Conservation (phyloP, 1,139 yeast genomes). For the Geotrichum cucujoidarum region DNA sequence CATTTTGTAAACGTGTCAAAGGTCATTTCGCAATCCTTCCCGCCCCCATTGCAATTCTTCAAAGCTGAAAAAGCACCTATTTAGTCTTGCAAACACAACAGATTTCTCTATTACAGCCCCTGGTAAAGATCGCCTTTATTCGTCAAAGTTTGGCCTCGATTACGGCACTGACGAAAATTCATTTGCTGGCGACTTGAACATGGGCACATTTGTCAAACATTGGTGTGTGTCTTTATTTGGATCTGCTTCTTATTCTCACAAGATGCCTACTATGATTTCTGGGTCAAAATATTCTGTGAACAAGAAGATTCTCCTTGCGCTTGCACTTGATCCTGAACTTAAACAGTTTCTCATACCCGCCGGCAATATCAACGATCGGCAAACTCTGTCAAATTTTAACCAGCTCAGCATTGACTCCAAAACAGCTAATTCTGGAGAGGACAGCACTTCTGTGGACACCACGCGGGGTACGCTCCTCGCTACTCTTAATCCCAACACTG, state of each 20-base stretch:
- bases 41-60: no score
- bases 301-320: background rate
- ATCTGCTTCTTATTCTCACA: no score
- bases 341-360: background rate
- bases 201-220: background rate
- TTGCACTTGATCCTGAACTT: background rate
- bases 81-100: background rate
- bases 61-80: no score
- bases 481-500: background rate
- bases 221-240: no score
- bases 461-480: background rate
- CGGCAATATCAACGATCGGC: background rate
- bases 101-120: slow-evolving; percentile 4
- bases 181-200: background rate
- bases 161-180: background rate
- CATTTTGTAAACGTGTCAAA: slow-evolving; percentile 3
- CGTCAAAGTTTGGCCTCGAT: slow-evolving; percentile 2
- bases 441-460: background rate
- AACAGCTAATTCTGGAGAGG: background rate
- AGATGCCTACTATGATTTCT: background rate
- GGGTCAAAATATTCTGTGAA: background rate
- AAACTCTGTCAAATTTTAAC: background rate
- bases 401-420: background rate
- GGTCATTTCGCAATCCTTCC: no score
- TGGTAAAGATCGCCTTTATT: background rate